These are phyloP conservation scores for Coemansia sp. DNA, from an alignment of 192 early-diverging fungal genomes.

Conservation along the genomic window DNA sequence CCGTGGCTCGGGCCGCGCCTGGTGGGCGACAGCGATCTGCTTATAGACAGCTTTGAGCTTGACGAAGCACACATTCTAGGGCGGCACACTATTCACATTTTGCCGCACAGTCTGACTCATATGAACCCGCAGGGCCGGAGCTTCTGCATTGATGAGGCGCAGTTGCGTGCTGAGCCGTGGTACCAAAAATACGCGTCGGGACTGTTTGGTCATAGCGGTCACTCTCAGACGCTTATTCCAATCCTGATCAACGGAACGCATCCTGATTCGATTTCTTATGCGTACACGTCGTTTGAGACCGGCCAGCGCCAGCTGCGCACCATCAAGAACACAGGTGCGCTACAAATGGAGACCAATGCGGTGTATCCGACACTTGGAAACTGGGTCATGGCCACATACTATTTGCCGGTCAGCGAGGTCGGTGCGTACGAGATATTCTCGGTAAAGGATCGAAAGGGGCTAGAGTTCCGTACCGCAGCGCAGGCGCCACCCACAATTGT, in stretches of 20 bases:
- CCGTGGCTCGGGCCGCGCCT: constrained; percentile 42
- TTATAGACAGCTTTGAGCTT: constrained; percentile 48
- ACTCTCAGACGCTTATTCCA: constrained; percentile 28
- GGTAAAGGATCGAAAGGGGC: constrained; percentile 40
- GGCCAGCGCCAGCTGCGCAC: constrained; percentile 34
- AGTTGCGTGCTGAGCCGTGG: constrained; percentile 23
- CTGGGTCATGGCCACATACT: constrained; percentile 49
- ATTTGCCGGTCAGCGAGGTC: constrained; percentile 31
- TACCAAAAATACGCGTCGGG: constrained; percentile 23
- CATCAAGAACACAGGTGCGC: constrained; percentile 23
- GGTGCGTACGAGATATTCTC: constrained; percentile 47
- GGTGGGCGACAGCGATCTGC: constrained; percentile 52
- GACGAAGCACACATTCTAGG: constrained; percentile 54
- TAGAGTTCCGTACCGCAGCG: constrained; percentile 42
- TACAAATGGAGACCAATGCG: constrained; percentile 25
- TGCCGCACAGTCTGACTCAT: constrained; percentile 52
- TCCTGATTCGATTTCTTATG: constrained; percentile 41
- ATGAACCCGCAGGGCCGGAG: constrained; percentile 38
- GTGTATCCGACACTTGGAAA: constrained; percentile 37
- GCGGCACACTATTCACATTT: constrained; percentile 51
- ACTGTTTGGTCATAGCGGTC: constrained; percentile 12
- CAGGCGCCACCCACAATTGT: constrained; percentile 44
- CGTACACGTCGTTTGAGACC: constrained; percentile 41
- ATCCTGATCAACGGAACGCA: constrained; percentile 51
- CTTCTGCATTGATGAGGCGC: constrained; percentile 33